Evolutionary conservation across 1,139 yeast genomes (phyloP).

Genomic region (Cylindricascospora bacillispora): DNA sequence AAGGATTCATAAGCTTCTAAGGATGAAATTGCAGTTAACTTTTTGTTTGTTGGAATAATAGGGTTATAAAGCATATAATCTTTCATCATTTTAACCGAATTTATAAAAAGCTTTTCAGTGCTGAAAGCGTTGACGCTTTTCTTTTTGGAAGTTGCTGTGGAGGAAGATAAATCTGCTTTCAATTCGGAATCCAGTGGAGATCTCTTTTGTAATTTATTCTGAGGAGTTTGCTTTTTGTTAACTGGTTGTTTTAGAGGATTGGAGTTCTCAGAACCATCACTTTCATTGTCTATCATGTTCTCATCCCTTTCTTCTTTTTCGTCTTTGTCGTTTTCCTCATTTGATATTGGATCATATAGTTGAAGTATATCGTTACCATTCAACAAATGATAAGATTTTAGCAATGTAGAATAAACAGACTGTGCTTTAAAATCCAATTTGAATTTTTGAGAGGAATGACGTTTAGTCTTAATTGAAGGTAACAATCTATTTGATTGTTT

Average conservation of each 20-base stretch:
- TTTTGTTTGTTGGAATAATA: constrained; percentile 20
- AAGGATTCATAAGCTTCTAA: constrained; percentile 10
- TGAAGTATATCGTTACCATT: constrained; percentile 8
- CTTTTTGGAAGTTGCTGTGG: neutral
- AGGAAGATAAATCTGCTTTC: neutral
- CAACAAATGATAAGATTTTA: constrained; percentile 6
- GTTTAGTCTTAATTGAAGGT: neutral
- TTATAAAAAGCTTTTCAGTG: constrained; percentile 27
- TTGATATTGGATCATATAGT: constrained; percentile 2
- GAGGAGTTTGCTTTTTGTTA: constrained; percentile 1
- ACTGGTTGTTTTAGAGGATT: neutral
- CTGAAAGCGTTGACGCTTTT: constrained; percentile 2
- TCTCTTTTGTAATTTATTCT: no score
- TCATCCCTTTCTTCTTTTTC: constrained; percentile 1
- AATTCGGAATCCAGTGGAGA: neutral
- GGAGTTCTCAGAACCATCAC: no score
- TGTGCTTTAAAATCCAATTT: constrained; percentile 1
- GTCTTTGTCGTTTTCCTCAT: constrained; percentile 3
- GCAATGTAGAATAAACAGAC: constrained; percentile 5
- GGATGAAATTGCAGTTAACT: constrained; percentile 19
- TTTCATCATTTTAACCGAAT: constrained; percentile 30
- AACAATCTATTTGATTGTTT: constrained; percentile 9
- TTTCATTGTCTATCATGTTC: neutral
- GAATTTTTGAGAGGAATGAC: constrained; percentile 3
- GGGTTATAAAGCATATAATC: constrained; percentile 34